These are phyloP conservation scores for Tetragonia tetragonoides DNA, from an alignment of 148 eudicot species.

Conservation along the genomic window DNA sequence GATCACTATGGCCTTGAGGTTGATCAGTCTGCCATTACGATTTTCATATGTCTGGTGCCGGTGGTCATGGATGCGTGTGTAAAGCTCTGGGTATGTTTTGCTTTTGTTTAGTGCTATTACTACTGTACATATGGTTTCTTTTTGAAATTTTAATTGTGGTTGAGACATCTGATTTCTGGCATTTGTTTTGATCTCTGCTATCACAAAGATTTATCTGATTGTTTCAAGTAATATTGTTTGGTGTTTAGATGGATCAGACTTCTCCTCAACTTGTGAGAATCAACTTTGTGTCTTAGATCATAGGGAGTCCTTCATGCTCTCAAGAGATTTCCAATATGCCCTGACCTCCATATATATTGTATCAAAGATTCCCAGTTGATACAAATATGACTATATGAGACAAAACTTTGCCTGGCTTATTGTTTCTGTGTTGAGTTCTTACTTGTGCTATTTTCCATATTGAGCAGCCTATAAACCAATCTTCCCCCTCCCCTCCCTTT, in stretches of 20 bases:
- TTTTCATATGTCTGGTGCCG: slow-evolving; percentile 80
- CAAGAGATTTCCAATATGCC: too few relatives aligned
- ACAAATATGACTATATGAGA: too few relatives aligned
- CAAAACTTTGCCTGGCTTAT: too few relatives aligned
- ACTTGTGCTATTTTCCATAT: neutral
- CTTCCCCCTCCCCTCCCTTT: too few relatives aligned
- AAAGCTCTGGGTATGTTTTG: slow-evolving; percentile 90
- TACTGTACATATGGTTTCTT: neutral
- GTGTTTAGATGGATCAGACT: too few relatives aligned
- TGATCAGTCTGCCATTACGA: slow-evolving; percentile 68
- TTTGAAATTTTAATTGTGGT: neutral
- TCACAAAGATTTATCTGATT: neutral
- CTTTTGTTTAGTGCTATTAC: neutral
- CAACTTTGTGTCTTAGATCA: too few relatives aligned
- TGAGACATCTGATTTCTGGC: slow-evolving; percentile 2
- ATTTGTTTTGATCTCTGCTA: neutral
- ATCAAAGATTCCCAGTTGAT: too few relatives aligned
- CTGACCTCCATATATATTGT: too few relatives aligned
- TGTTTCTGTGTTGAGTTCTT: neutral
- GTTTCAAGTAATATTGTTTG: neutral
- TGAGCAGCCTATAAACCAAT: neutral
- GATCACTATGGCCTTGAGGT: slow-evolving; percentile 92
- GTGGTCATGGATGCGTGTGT: slow-evolving; percentile 86
- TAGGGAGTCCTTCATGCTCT: too few relatives aligned
- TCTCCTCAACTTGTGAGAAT: too few relatives aligned